These are phyloP conservation scores for Linanthus parryae DNA, from an alignment of 148 eudicot species.

Conservation along the genomic window DNA sequence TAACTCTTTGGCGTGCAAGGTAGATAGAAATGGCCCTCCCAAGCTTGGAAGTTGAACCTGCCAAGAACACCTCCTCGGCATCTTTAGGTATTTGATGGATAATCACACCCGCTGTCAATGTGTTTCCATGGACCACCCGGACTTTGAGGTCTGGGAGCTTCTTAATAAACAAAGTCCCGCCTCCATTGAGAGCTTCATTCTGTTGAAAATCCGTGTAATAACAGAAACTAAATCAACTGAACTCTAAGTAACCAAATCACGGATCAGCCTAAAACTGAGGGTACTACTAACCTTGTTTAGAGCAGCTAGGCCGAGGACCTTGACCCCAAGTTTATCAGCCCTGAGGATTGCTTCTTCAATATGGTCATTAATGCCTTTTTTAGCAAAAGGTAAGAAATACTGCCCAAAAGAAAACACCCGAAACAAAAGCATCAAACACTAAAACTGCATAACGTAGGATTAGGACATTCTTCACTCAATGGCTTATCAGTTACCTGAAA, in stretches of 20 bases:
- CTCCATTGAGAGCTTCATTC: constrained; percentile 49
- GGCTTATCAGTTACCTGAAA: constrained; percentile 29
- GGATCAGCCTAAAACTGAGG: background rate
- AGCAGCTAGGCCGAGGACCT: constrained; percentile 50
- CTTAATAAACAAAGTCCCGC: constrained; percentile 37
- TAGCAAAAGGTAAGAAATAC: constrained; percentile 50
- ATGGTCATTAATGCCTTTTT: constrained; percentile 38
- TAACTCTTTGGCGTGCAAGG: constrained; percentile 34
- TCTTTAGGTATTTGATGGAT: constrained; percentile 24
- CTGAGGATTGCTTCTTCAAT: constrained; percentile 50
- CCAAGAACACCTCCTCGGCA: constrained; percentile 27
- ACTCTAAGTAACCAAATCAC: background rate
- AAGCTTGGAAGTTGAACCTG: constrained; percentile 53
- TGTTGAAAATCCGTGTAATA: background rate
- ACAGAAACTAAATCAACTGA: background rate
- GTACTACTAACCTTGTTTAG: constrained; percentile 34
- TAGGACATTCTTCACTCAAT: background rate
- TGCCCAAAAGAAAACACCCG: constrained; percentile 9
- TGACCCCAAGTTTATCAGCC: constrained; percentile 49
- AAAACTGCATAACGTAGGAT: background rate
- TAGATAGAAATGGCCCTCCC: constrained; percentile 55
- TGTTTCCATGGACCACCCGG: constrained; percentile 53
- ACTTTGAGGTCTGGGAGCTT: constrained; percentile 43
- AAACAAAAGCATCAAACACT: background rate
- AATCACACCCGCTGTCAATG: constrained; percentile 50